Evolutionary conservation across 2,329 filamentous ascomycete genomes (phyloP).

Genomic region (Apiospora kogelbergensis): DNA sequence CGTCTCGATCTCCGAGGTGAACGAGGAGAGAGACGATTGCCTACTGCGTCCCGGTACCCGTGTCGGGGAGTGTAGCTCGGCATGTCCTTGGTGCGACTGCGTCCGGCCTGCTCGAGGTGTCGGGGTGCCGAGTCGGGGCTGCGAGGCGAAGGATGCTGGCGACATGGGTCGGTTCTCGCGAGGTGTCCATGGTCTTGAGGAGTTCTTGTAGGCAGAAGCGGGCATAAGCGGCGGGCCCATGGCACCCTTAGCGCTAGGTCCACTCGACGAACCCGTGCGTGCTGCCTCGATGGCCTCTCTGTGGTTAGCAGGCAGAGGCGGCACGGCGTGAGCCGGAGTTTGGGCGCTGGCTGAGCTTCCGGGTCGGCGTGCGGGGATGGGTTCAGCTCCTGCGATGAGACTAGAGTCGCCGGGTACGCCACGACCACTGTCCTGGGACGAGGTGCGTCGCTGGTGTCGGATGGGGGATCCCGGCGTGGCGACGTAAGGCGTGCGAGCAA

Average conservation of each 20-base stretch:
- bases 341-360: conserved; percentile 71
- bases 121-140: conserved; percentile 43
- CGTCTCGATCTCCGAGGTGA: conserved; percentile 88
- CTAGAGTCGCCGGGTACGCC: conserved; percentile 39
- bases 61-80: conserved; percentile 49
- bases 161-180: conserved; percentile 41
- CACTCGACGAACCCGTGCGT: conserved; percentile 54
- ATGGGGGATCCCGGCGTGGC: conserved; percentile 25
- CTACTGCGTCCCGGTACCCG: conserved; percentile 47
- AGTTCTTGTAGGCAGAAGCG: conserved; percentile 64
- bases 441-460: conserved; percentile 35
- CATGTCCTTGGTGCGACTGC: conserved; percentile 46
- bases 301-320: conserved; percentile 81
- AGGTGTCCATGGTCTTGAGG: conserved; percentile 61
- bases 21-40: conserved; percentile 89
- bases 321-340: conserved; percentile 44
- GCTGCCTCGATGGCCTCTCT: conserved; percentile 82
- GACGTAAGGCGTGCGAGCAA: conserved; percentile 18
- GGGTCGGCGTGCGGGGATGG: conserved; percentile 53
- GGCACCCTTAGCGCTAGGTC: conserved; percentile 35
- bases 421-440: conserved; percentile 51
- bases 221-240: conserved; percentile 89
- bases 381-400: conserved; percentile 37
- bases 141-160: conserved; percentile 30
- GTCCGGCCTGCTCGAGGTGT: conserved; percentile 55